Evolutionary conservation across 768 basidiomycete genomes (phyloP).

Genomic region (Kwoniella dendrophila): DNA sequence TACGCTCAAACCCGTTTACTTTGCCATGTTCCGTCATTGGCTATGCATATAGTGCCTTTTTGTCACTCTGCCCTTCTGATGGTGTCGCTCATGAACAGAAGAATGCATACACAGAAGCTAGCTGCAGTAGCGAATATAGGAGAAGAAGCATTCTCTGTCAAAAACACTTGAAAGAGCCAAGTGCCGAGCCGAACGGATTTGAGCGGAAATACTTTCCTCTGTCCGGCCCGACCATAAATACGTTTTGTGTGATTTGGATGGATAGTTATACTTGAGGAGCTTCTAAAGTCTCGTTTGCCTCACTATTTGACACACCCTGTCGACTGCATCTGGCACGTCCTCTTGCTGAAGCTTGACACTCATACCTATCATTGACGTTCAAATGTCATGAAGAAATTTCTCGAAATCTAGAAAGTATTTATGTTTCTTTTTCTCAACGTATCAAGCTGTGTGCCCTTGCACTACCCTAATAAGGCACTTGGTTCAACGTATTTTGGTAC

Average conservation of each 20-base stretch:
- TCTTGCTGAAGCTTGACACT: background rate
- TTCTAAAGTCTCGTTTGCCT: too few relatives aligned
- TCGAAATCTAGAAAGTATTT: too few relatives aligned
- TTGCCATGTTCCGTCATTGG: background rate
- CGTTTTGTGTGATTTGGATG: too few relatives aligned
- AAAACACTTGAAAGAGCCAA: background rate
- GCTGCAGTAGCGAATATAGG: background rate
- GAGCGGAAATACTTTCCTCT: background rate
- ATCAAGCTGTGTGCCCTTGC: background rate
- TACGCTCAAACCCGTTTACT: background rate
- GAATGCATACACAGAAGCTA: background rate
- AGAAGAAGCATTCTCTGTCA: background rate
- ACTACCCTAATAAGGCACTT: slow-evolving; percentile 3
- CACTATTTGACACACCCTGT: too few relatives aligned
- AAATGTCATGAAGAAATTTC: slow-evolving; percentile 3
- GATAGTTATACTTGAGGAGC: too few relatives aligned
- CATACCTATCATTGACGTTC: background rate
- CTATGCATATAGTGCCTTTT: background rate
- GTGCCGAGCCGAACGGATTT: slow-evolving; percentile 10
- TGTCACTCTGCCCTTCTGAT: background rate
- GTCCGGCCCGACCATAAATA: slow-evolving; percentile 3
- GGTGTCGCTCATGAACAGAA: too few relatives aligned
- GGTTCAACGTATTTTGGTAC: background rate
- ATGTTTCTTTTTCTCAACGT: background rate
- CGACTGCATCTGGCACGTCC: too few relatives aligned